Conservation (phyloP, 163 green algal species). For the Prototheca cutis region DNA sequence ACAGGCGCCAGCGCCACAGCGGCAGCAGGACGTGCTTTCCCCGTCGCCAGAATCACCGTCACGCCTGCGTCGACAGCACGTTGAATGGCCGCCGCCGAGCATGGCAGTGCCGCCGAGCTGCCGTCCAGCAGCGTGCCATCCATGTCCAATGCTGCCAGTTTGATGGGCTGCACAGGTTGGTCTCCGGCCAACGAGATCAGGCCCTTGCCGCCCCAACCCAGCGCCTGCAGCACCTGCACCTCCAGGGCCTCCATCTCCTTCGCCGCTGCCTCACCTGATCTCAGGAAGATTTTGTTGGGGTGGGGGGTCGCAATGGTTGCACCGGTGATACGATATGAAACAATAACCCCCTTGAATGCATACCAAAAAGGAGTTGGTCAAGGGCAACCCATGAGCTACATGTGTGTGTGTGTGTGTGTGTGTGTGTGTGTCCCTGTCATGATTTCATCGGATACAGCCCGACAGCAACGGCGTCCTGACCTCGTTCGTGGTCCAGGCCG, state of each 20-base stretch:
- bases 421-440: too few relatives aligned
- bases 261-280: constrained; percentile 21
- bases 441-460: too few relatives aligned
- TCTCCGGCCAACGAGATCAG: constrained; percentile 46
- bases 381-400: too few relatives aligned
- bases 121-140: constrained; percentile 91
- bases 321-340: too few relatives aligned
- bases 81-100: constrained; percentile 45
- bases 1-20: constrained; percentile 45
- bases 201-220: constrained; percentile 71
- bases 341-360: too few relatives aligned
- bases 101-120: constrained; percentile 46
- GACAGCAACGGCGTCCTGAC: constrained; percentile 4
- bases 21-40: constrained; percentile 83
- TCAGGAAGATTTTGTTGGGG: too few relatives aligned
- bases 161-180: too few relatives aligned
- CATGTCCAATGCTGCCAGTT: constrained; percentile 83
- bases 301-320: too few relatives aligned
- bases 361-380: too few relatives aligned
- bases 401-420: too few relatives aligned
- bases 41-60: constrained; percentile 78
- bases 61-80: constrained; percentile 46
- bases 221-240: constrained; percentile 41
- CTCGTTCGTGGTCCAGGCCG: constrained; percentile 77
- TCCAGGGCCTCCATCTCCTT: constrained; percentile 76